Percentiles rank a stretch among this genome's conserved stretches.
phyloP scores from a whole-genome alignment of 2,329 filamentous ascomycete species.

The Triangularia setosa region DNA sequence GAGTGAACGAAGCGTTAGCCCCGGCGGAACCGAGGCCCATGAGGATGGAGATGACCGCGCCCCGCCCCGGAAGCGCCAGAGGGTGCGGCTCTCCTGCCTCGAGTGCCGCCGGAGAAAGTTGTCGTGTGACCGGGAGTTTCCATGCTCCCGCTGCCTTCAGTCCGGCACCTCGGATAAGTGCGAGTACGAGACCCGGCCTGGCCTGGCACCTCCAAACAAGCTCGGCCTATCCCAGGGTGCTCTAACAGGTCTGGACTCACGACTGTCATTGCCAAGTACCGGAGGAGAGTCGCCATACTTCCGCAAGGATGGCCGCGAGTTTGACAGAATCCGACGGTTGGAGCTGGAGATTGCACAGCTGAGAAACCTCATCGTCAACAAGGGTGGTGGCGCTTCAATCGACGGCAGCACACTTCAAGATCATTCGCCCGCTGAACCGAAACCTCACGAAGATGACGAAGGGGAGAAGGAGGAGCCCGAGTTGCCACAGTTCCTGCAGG shows the following conservation, averaged over 20 bases:
- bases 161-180: conserved; percentile 58
- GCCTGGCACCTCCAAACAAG: conserved; percentile 37
- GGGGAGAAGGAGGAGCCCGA: conserved; percentile 20
- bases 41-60: conserved; percentile 24
- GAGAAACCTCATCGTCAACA: conserved; percentile 47
- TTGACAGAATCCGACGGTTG: conserved; percentile 56
- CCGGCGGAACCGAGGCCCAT: conserved; percentile 9
- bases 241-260: conserved; percentile 43
- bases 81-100: conserved; percentile 56
- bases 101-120: conserved; percentile 59
- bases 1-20: conserved; percentile 23
- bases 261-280: conserved; percentile 40
- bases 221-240: conserved; percentile 43
- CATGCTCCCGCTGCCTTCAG: conserved; percentile 60
- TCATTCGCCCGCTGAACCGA: conserved; percentile 22
- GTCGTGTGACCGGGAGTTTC: conserved; percentile 58
- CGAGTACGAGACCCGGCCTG: conserved; percentile 52
- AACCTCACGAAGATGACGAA: conserved; percentile 16
- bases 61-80: conserved; percentile 53
- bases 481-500: conserved; percentile 32
- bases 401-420: conserved; percentile 50
- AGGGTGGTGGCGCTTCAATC: conserved; percentile 31
- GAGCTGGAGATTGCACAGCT: conserved; percentile 58
- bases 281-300: conserved; percentile 33
- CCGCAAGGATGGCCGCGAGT: conserved; percentile 44